These are phyloP conservation scores for Aspergillus latus DNA, from an alignment of 2,329 filamentous ascomycete genomes.

Conservation along the genomic window DNA sequence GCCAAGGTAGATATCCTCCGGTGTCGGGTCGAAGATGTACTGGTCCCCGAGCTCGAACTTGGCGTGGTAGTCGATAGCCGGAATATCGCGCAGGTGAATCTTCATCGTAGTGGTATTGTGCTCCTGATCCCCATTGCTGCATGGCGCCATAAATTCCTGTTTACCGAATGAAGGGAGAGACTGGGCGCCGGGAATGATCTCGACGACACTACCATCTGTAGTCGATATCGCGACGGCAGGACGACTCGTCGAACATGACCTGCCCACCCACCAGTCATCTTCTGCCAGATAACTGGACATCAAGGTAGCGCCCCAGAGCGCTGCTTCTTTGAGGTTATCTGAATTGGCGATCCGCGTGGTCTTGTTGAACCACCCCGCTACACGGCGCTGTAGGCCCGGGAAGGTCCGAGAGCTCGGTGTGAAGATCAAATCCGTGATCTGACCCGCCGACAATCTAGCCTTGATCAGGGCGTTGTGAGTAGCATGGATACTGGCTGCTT, in stretches of 20 bases:
- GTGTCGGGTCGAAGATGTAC: background rate
- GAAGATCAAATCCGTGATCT: background rate
- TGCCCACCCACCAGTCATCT: background rate
- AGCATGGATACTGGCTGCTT: too few relatives aligned
- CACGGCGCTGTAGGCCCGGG: background rate
- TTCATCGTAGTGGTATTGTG: background rate
- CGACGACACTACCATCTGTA: background rate
- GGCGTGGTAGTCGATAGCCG: background rate
- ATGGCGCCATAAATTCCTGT: background rate
- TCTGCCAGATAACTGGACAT: background rate
- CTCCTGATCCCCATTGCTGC: background rate
- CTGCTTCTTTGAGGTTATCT: background rate
- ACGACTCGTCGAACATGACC: background rate
- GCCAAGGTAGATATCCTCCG: background rate
- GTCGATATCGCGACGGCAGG: background rate
- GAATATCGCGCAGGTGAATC: background rate
- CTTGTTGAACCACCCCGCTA: background rate
- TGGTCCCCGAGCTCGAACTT: background rate
- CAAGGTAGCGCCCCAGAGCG: background rate
- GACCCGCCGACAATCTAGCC: too few relatives aligned
- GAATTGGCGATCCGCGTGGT: background rate
- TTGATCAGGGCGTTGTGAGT: too few relatives aligned
- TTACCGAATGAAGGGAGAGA: background rate
- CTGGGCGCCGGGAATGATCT: background rate
- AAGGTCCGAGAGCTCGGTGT: background rate